Conservation (phyloP, 495 filamentous ascomycete genomes). For the Diplogelasinospora grovesii region DNA sequence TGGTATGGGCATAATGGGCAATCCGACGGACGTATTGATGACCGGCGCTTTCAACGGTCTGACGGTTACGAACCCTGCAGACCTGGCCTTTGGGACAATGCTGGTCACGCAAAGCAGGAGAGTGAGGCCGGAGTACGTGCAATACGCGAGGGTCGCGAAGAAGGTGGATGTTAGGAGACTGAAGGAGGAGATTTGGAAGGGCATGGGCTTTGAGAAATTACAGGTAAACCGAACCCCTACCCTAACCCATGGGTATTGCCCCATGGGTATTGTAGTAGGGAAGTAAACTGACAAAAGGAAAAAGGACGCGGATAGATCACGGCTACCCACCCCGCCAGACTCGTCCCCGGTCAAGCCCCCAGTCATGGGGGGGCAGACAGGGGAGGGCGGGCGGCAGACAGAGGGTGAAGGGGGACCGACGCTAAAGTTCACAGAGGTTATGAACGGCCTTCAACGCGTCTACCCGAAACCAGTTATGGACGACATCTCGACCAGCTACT, state of each 20-base stretch:
- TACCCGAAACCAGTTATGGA: conserved; percentile 78
- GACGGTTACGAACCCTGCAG: conserved; percentile 43
- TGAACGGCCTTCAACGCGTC: conserved; percentile 79
- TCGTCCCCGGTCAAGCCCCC: background rate
- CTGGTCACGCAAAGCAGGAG: conserved; percentile 84
- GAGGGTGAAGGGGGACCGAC: conserved; percentile 32
- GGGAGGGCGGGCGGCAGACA: too few species aligned
- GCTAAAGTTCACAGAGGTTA: conserved; percentile 81
- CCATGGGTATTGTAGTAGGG: too few species aligned
- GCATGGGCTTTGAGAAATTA: conserved; percentile 67
- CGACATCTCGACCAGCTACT: conserved; percentile 94
- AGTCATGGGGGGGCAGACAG: too few species aligned
- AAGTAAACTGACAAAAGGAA: background rate
- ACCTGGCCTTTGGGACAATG: conserved; percentile 78
- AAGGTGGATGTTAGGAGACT: conserved; percentile 95
- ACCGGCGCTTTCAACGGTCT: conserved; percentile 42
- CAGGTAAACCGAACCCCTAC: too few species aligned
- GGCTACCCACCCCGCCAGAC: background rate
- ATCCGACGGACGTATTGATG: conserved; percentile 33
- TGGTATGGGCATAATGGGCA: conserved; percentile 31
- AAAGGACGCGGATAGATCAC: conserved; percentile 2
- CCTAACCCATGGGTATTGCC: too few species aligned
- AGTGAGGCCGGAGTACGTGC: conserved; percentile 86
- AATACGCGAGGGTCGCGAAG: conserved; percentile 93
- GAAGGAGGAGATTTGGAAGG: conserved; percentile 95